These are phyloP conservation scores for Bifiguratus adelaidae DNA, from an alignment of 192 early-diverging fungal species.

Conservation along the genomic window DNA sequence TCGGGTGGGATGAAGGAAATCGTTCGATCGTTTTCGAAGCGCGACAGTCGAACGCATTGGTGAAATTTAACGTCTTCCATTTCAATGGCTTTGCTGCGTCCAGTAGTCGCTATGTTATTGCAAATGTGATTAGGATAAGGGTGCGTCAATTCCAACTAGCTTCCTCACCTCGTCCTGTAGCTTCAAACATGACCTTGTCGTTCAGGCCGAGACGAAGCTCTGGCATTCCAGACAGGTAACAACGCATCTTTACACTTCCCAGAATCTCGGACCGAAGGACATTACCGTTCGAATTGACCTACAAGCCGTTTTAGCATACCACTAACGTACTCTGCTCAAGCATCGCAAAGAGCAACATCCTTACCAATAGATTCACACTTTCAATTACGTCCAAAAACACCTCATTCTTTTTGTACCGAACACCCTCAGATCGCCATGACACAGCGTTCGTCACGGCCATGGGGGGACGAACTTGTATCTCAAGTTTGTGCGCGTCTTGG, in stretches of 20 bases:
- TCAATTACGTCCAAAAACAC: slow-evolving; percentile 69
- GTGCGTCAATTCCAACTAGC: background rate
- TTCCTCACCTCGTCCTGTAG: slow-evolving; percentile 57
- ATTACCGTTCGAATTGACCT: slow-evolving; percentile 34
- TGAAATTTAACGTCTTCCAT: slow-evolving; percentile 91
- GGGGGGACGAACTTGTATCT: slow-evolving; percentile 81
- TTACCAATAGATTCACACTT: slow-evolving; percentile 57
- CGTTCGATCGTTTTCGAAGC: slow-evolving; percentile 82
- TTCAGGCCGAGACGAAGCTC: slow-evolving; percentile 78
- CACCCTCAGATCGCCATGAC: slow-evolving; percentile 61
- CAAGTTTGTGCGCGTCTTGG: slow-evolving; percentile 92
- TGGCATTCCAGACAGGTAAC: slow-evolving; percentile 79
- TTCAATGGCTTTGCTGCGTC: slow-evolving; percentile 72
- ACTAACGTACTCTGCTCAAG: background rate
- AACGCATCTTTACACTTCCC: slow-evolving; percentile 78
- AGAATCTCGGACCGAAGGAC: slow-evolving; percentile 62
- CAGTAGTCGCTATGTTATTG: slow-evolving; percentile 11
- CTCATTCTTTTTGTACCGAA: slow-evolving; percentile 66
- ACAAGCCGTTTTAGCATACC: background rate
- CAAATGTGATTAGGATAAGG: background rate
- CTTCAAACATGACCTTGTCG: slow-evolving; percentile 92
- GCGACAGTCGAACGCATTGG: slow-evolving; percentile 80
- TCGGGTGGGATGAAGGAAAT: slow-evolving; percentile 83
- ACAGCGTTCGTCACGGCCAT: slow-evolving; percentile 70
- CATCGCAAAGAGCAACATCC: background rate